These are phyloP conservation scores for Casuarina cunninghamiana DNA, from an alignment of 306 rosid species.

Conservation along the genomic window DNA sequence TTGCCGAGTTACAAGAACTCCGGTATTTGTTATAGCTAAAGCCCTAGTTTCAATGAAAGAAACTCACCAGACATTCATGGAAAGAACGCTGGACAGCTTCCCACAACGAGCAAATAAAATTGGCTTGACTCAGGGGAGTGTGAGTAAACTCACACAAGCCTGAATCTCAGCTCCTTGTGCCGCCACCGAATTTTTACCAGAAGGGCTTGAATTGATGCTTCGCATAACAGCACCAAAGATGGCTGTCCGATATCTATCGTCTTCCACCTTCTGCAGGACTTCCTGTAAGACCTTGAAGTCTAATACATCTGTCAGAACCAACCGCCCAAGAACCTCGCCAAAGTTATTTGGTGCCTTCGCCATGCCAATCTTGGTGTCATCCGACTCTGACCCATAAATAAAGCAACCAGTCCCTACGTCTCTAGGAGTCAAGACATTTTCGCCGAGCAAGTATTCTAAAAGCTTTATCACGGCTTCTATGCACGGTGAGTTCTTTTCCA, in stretches of 20 bases:
- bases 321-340: conserved; percentile 38
- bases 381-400: no score
- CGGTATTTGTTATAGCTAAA: no score
- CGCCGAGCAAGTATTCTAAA: no score
- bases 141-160: conserved; percentile 40
- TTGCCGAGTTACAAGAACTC: no score
- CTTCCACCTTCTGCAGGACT: conserved; percentile 40
- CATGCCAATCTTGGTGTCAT: conserved; percentile 39
- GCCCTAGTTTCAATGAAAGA: no score
- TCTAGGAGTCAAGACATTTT: no score
- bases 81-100: conserved; percentile 3
- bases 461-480: no score
- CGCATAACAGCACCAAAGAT: conserved; percentile 32
- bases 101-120: not conserved
- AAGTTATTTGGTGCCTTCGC: conserved; percentile 45
- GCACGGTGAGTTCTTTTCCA: no score
- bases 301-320: conserved; percentile 20
- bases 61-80: no score
- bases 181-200: conserved; percentile 23
- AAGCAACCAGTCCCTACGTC: not conserved
- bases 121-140: conserved; percentile 9
- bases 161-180: conserved; percentile 29
- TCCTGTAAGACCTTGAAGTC: conserved; percentile 38
- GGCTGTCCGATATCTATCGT: conserved; percentile 18
- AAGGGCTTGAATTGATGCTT: no score